These are phyloP conservation scores for Symmetrospora coprosmae DNA, from an alignment of 768 basidiomycete species.

Conservation along the genomic window DNA sequence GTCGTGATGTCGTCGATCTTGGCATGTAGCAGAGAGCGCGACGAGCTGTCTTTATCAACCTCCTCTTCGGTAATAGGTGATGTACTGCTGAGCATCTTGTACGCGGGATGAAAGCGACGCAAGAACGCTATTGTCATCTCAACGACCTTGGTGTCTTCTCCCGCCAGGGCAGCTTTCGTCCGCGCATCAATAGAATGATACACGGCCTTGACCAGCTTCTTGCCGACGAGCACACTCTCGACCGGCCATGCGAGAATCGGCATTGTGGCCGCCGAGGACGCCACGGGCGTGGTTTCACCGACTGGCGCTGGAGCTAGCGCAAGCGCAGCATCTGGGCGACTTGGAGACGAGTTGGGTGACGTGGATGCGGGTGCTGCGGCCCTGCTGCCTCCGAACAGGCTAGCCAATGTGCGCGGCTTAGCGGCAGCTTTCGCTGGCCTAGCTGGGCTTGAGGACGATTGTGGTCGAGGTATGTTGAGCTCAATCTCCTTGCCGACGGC, in stretches of 20 bases:
- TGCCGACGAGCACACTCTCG: slow-evolving; percentile 35
- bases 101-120: slow-evolving; percentile 52
- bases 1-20: slow-evolving; percentile 33
- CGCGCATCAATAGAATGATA: not conserved
- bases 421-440: not conserved
- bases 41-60: slow-evolving; percentile 12
- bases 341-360: slow-evolving; percentile 42
- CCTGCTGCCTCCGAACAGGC: slow-evolving; percentile 19
- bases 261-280: not conserved
- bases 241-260: not conserved
- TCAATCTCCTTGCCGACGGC: slow-evolving; percentile 5
- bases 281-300: not conserved
- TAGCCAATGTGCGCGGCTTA: slow-evolving; percentile 43
- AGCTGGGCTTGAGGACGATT: not conserved
- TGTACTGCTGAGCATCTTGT: slow-evolving; percentile 34
- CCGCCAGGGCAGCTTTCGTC: not conserved
- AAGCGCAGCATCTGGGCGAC: not conserved
- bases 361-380: not conserved
- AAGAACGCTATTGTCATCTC: slow-evolving; percentile 15
- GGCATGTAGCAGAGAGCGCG: slow-evolving; percentile 22
- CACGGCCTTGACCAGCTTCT: slow-evolving; percentile 20
- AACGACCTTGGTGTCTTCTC: not conserved
- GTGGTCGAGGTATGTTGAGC: not conserved
- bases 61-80: not conserved
- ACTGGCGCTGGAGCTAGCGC: not conserved